Conservation (phyloP, 2,329 filamentous ascomycete genomes). For the Colletotrichum sp. region DNA sequence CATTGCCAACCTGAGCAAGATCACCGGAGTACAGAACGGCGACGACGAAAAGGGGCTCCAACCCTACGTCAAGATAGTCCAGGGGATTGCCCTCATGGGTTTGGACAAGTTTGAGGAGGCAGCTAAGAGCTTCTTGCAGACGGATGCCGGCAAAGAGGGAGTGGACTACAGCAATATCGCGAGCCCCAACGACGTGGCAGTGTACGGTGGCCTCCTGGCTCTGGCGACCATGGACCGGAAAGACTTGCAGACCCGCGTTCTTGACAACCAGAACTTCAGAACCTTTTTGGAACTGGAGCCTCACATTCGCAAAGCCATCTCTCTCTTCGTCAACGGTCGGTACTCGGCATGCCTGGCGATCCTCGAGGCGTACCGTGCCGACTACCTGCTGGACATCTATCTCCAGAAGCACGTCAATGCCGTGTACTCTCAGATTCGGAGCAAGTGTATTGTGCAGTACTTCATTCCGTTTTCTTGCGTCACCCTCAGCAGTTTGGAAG, state of each 20-base stretch:
- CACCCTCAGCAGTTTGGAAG: conserved; percentile 78
- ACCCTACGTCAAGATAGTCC: conserved; percentile 57
- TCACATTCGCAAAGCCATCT: conserved; percentile 89
- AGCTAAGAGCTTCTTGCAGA: conserved; percentile 72
- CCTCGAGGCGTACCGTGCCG: conserved; percentile 79
- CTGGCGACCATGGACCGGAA: conserved; percentile 86
- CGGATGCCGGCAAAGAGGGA: conserved; percentile 45
- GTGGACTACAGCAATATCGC: conserved; percentile 72
- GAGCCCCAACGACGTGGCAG: conserved; percentile 85
- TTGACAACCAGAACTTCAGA: conserved; percentile 83
- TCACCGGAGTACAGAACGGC: conserved; percentile 52
- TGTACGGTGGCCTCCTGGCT: conserved; percentile 90
- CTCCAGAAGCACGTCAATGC: conserved; percentile 74
- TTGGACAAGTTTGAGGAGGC: conserved; percentile 62
- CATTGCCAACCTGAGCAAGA: conserved; percentile 65
- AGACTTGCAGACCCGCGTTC: conserved; percentile 75
- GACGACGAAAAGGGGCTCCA: conserved; percentile 55
- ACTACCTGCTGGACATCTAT: conserved; percentile 91
- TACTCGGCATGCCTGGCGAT: conserved; percentile 86
- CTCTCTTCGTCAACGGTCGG: conserved; percentile 87
- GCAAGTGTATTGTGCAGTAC: conserved; percentile 93
- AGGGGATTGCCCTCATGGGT: conserved; percentile 55
- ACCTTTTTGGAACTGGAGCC: conserved; percentile 91
- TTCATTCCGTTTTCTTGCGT: conserved; percentile 90
- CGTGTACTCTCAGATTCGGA: conserved; percentile 78